Base-by-base conservation (phyloP, 2,329 filamentous ascomycete species). In the Herpotrichia juniperi region DNA sequence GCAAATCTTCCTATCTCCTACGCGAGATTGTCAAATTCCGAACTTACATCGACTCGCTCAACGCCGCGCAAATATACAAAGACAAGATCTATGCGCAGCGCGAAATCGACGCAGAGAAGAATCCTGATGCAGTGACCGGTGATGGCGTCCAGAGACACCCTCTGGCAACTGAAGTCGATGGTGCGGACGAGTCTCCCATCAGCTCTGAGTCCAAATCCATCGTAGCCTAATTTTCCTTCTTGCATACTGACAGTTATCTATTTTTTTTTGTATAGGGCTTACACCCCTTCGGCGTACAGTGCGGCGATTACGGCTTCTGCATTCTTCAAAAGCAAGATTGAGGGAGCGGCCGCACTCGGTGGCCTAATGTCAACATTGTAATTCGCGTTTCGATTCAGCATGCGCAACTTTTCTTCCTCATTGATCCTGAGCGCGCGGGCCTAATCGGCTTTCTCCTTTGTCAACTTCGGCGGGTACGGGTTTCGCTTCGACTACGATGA, bases 11-110 rank as follows among this genome's bases (percentile, higher is more conserved):
- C 25, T 96, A 97, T 70, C 78, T 99, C 34, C 81, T 97, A 11
- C 83, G 90, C 30, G 94, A 99, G 77, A 97, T 96, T 72, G 92
- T 97, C 74, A 97, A 97, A 75, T 97, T 96, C 77, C 83, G 89
- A 54, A 97, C 93, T 0, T 99, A 97, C 68, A 93, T 97, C 61
- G 94, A 97, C 72, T 87, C 86, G 28, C 78, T 99, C 45, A 81
- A 86, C 51, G 83, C 85, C 31, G 93, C 93, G 0, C 85, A 89
- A 62, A 76, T 71, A 26, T 81, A 86, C 48, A 92, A 89, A 69
- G 81, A 84, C 40, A 87, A 87, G 68, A 87, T 97, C 35, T 89
- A 91, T 60, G 66, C 69, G 4, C 67, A 71, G 58, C 71, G 72
- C 25, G 69, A 68, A 47, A 62, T 64, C 12, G 62, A 60, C 24